Evolutionary conservation across 2,329 filamentous ascomycete species (phyloP).

Genomic region (Emericellopsis atlantica): DNA sequence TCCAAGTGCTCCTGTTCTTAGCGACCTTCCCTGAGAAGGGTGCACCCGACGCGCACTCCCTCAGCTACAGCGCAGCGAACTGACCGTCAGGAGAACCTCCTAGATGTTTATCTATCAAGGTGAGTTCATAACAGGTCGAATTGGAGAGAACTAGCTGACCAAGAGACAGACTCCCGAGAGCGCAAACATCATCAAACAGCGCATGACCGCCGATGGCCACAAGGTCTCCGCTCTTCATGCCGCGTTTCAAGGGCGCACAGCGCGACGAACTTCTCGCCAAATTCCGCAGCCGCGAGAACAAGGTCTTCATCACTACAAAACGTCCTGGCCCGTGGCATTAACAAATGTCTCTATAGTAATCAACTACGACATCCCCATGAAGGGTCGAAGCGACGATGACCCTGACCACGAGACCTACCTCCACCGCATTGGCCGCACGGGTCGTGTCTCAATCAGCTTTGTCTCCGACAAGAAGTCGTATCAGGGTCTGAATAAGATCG

Average conservation of each 20-base stretch:
- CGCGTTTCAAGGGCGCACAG: slow-evolving; percentile 23
- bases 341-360: slow-evolving; percentile 94
- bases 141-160: no score
- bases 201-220: slow-evolving; percentile 78
- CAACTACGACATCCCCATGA: slow-evolving; percentile 91
- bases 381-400: slow-evolving; percentile 63
- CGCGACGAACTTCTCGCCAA: no score
- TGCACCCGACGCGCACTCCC: slow-evolving; percentile 72
- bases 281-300: no score
- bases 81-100: slow-evolving; percentile 93
- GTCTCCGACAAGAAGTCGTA: slow-evolving; percentile 79
- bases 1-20: slow-evolving; percentile 92
- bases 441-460: slow-evolving; percentile 89
- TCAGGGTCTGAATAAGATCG: slow-evolving; percentile 67
- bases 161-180: slow-evolving; percentile 64
- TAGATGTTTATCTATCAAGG: slow-evolving; percentile 93
- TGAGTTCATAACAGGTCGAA: slow-evolving; percentile 21
- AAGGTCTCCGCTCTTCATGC: slow-evolving; percentile 84
- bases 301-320: slow-evolving; percentile 98
- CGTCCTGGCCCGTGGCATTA: slow-evolving; percentile 89
- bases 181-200: slow-evolving; percentile 64
- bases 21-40: no score
- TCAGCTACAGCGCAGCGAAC: slow-evolving; percentile 78
- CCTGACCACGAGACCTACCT: slow-evolving; percentile 93
- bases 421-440: slow-evolving; percentile 93